Conservation (phyloP, 768 basidiomycete species). For the Russula olivacea region DNA sequence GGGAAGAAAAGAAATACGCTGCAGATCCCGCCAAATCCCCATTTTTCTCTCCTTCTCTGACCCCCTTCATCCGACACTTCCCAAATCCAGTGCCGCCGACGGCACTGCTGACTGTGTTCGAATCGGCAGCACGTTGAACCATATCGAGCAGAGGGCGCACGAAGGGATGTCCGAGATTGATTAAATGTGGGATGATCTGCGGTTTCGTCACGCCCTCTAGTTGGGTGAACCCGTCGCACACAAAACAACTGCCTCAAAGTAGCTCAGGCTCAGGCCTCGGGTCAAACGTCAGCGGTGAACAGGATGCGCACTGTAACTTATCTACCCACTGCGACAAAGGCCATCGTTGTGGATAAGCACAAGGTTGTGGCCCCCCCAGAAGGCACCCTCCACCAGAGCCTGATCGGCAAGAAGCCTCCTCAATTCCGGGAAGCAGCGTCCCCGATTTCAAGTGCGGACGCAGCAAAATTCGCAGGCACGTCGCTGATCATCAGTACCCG, state of each 20-base stretch:
- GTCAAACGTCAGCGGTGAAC: background rate
- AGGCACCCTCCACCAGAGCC: conserved; percentile 11
- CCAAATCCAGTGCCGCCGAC: conserved; percentile 12
- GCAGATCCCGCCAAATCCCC: conserved; percentile 21
- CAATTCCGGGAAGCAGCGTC: conserved; percentile 13
- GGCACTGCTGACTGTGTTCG: background rate
- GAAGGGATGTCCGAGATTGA: conserved; percentile 18
- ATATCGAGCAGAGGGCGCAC: conserved; percentile 15
- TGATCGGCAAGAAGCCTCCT: conserved; percentile 20
- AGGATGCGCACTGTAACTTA: background rate
- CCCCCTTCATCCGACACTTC: background rate
- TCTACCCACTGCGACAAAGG: conserved; percentile 2
- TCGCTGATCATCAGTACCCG: conserved; percentile 19
- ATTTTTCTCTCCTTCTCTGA: background rate
- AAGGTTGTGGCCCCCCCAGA: background rate
- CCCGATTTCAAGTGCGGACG: conserved; percentile 11
- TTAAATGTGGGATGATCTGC: conserved; percentile 21
- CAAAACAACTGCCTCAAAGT: background rate
- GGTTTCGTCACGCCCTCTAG: background rate
- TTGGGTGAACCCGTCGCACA: background rate
- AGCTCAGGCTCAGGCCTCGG: background rate
- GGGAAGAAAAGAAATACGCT: background rate
- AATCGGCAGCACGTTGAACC: conserved; percentile 10
- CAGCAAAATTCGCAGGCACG: conserved; percentile 4
- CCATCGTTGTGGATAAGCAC: background rate